phyloP scores from a whole-genome alignment of 1,284 basidiomycete species.

The Rhodotorula sp. region DNA sequence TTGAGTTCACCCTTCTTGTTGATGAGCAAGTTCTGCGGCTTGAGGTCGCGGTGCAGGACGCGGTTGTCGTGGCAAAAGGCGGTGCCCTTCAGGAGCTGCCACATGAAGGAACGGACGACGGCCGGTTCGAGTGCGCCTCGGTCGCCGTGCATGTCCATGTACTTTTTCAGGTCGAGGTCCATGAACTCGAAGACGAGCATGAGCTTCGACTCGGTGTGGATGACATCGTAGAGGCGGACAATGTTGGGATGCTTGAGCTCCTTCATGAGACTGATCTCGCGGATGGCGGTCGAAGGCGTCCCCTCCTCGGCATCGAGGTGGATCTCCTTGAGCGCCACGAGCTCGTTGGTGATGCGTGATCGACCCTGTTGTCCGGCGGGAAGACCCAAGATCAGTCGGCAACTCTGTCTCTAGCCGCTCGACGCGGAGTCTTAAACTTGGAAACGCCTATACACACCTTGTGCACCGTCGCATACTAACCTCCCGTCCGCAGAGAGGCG shows the following conservation, averaged over 20 bases:
- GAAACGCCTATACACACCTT: constrained; percentile 60
- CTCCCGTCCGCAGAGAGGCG: neutral
- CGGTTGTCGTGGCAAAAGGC: constrained; percentile 99
- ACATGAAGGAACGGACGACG: constrained; percentile 97
- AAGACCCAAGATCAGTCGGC: neutral
- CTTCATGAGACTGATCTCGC: constrained; percentile 95
- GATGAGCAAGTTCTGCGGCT: constrained; percentile 96
- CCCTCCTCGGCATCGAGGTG: constrained; percentile 94
- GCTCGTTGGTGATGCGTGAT: constrained; percentile 79
- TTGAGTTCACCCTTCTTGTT: constrained; percentile 97
- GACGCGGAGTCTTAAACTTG: no score
- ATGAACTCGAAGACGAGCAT: constrained; percentile 99
- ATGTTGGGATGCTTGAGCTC: constrained; percentile 94
- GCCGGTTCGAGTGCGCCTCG: constrained; percentile 88
- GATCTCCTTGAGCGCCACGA: constrained; percentile 86
- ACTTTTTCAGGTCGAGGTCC: constrained; percentile 97
- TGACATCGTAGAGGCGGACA: constrained; percentile 95
- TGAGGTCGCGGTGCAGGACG: constrained; percentile 94
- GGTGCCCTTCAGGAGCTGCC: constrained; percentile 93
- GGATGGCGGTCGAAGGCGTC: constrained; percentile 89
- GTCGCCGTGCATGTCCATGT: constrained; percentile 98
- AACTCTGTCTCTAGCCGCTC: neutral
- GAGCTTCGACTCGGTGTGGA: constrained; percentile 84
- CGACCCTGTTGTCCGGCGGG: constrained; percentile 40
- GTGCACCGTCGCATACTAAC: constrained; percentile 42